These are phyloP conservation scores for Coprinopsis sp. DNA, from an alignment of 768 basidiomycete species.

Conservation along the genomic window DNA sequence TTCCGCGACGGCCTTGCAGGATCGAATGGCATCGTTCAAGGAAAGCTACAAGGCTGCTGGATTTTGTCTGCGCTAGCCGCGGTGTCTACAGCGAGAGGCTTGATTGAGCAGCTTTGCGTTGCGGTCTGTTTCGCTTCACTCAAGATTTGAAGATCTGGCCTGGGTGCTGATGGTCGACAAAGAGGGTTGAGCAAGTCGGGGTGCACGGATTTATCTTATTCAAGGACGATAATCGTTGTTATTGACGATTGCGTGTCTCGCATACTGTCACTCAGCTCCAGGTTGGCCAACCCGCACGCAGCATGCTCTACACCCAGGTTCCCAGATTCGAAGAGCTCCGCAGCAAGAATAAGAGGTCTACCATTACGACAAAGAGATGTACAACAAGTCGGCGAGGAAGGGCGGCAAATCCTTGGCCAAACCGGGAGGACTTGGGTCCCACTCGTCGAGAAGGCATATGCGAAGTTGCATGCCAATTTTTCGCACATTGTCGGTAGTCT, in stretches of 20 bases:
- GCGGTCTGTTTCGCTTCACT: constrained; percentile 18
- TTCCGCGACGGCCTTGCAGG: constrained; percentile 40
- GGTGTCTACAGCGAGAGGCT: constrained; percentile 40
- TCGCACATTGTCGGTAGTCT: constrained; percentile 29
- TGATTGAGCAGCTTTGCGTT: constrained; percentile 52
- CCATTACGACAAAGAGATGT: constrained; percentile 44
- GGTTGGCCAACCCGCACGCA: constrained; percentile 16
- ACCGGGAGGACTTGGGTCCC: constrained; percentile 53
- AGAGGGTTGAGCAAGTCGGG: constrained; percentile 43
- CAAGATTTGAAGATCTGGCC: background rate
- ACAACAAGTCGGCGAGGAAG: constrained; percentile 41
- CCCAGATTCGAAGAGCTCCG: constrained; percentile 49
- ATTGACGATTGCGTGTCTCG: constrained; percentile 46
- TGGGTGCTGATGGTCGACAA: background rate
- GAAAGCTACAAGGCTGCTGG: constrained; percentile 51
- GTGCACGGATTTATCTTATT: constrained; percentile 53
- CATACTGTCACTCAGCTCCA: background rate
- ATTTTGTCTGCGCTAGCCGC: constrained; percentile 50
- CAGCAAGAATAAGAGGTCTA: constrained; percentile 39
- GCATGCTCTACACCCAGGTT: constrained; percentile 43
- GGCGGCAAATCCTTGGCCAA: constrained; percentile 42
- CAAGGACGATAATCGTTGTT: constrained; percentile 37
- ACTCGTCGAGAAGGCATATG: constrained; percentile 54
- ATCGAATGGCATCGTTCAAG: constrained; percentile 48
- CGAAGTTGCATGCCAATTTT: constrained; percentile 49